These are phyloP conservation scores for Jimgerdemannia flammicorona DNA, from an alignment of 192 early-diverging fungal species.

Conservation along the genomic window DNA sequence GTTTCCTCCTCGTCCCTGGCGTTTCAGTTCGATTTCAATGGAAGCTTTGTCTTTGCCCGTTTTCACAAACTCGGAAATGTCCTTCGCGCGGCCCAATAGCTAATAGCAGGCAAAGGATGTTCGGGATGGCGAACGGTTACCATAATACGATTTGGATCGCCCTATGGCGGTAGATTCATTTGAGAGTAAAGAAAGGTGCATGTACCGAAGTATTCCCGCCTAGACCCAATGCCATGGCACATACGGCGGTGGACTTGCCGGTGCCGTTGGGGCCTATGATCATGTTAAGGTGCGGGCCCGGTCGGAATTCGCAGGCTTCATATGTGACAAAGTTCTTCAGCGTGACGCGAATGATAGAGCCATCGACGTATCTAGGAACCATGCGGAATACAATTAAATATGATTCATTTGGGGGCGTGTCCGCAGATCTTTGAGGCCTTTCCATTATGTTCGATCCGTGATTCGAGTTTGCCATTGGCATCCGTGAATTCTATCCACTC, in stretches of 20 bases:
- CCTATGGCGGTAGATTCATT: not conserved
- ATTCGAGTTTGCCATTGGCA: too few species aligned
- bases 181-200: not conserved
- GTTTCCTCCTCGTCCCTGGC: constrained; percentile 3
- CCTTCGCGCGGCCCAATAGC: constrained; percentile 84
- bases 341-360: constrained; percentile 70
- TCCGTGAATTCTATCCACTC: not conserved
- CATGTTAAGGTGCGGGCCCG: constrained; percentile 97
- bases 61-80: constrained; percentile 91
- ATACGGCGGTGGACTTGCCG: constrained; percentile 94
- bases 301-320: constrained; percentile 73
- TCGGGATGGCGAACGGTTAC: not conserved
- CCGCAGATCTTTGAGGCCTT: not conserved
- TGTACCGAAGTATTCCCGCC: constrained; percentile 64
- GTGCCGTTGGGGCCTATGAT: constrained; percentile 96
- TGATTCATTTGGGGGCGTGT: not conserved
- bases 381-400: too few species aligned
- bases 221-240: constrained; percentile 92
- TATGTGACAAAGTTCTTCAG: constrained; percentile 97
- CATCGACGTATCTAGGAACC: constrained; percentile 45
- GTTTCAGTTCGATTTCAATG: constrained; percentile 81
- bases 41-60: constrained; percentile 73
- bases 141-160: too few species aligned
- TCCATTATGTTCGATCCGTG: not conserved
- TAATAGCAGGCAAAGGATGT: constrained; percentile 12